Evolutionary conservation across 192 early-diverging fungal species (phyloP), one percentile per base, ranked within the genome.

Genomic region (Mortierella claussenii): DNA sequence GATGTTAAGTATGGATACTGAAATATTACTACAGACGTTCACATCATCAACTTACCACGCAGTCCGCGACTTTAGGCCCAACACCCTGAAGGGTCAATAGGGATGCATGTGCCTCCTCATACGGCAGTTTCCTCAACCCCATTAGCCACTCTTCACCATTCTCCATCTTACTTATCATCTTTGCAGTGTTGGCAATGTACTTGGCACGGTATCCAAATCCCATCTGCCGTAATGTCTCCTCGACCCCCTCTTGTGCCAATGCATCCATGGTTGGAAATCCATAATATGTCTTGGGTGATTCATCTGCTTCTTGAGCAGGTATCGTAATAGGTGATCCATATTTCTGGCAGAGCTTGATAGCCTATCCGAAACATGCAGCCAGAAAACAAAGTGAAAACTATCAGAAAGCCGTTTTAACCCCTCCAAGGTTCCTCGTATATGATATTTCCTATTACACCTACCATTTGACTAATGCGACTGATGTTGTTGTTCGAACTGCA

Each of bases 11-110:
- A 57, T 18, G 36, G 7, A 26, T 51, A 27, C 26, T 23, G 18
- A 53, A 23, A 47, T 24, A 24, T 37, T 11, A 18, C 21, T 33
- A 21, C 17, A 42, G 0, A 20, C 42, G 30, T 3, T 33, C 9
- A 9, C 24, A n/a, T 7, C 21, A 40, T 40, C 37, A 40, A 32
- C 78, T 57, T 86, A 87, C 86, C 36, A 99, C 88, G 64, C 97
- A 99, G 75, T 99, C 97, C 0, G 97, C 97, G 8, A 99, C 96
- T 79, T 99, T 99, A 3, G 96, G 96, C 1, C 97, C 97, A 2
- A 86, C 91, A 1, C 96, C 96, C 45, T 87, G 70, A 7, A 98
- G 78, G 43, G 90, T 78, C 59, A 96, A 54, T 28, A 98, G 71
- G 27, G 85, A 82, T 1, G 42, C 68, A n/a, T 87, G 85, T 2